Conservation (phyloP, 345 rosid species). For the Citrus unshiu region DNA sequence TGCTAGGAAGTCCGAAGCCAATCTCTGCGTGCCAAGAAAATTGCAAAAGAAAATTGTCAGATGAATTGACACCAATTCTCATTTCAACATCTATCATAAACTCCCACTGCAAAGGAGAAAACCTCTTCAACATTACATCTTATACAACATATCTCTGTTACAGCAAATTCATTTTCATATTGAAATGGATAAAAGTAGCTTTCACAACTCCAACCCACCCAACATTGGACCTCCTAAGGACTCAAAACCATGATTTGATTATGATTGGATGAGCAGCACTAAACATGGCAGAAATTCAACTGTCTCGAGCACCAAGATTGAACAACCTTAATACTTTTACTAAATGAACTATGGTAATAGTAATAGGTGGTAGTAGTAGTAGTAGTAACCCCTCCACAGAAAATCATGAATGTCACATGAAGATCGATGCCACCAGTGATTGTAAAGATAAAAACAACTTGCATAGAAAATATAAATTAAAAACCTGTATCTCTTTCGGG, state of each 20-base stretch:
- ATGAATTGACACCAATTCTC: background rate
- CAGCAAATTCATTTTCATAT: background rate
- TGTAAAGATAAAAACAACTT: background rate
- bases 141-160: background rate
- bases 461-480: background rate
- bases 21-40: constrained; percentile 57
- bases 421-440: background rate
- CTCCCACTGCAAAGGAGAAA: background rate
- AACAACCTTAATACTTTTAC: background rate
- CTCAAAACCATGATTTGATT: background rate
- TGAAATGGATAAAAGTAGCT: background rate
- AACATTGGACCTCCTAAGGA: background rate
- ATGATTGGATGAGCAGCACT: background rate
- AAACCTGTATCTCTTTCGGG: constrained; percentile 96
- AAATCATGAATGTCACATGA: background rate
- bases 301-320: background rate
- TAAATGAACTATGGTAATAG: background rate
- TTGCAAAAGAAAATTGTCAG: background rate
- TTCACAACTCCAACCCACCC: background rate
- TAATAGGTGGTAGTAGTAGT: background rate
- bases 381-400: background rate
- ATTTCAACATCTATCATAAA: background rate
- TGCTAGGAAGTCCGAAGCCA: constrained; percentile 85
- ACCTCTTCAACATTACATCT: background rate
- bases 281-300: background rate